These are phyloP conservation scores for Phytophthora nicotianae DNA, from an alignment of 352 stramenopile species.

Conservation along the genomic window DNA sequence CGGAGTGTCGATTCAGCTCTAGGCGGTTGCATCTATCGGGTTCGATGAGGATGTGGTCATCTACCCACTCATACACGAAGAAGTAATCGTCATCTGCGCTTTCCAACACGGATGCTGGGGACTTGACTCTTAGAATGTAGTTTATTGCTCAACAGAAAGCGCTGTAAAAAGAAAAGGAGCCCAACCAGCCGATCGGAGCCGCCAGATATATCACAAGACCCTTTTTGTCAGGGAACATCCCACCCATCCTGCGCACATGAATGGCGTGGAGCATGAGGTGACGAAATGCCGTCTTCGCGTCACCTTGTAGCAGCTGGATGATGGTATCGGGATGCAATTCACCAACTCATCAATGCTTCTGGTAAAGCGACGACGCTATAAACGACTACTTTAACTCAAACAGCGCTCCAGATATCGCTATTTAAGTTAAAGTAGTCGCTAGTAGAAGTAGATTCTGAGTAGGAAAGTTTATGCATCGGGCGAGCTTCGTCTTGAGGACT, in stretches of 20 bases:
- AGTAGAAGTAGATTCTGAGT: not conserved
- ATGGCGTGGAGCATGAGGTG: constrained; percentile 15
- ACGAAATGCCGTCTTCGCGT: constrained; percentile 25
- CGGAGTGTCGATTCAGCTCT: constrained; percentile 15
- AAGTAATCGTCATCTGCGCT: constrained; percentile 7
- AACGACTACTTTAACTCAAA: too few relatives aligned
- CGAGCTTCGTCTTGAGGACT: constrained; percentile 8
- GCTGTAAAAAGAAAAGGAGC: constrained; percentile 15
- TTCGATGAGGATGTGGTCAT: constrained; percentile 39
- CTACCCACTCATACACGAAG: constrained; percentile 35
- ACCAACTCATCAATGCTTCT: not conserved
- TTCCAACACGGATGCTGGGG: constrained; percentile 15
- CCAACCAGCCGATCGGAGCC: constrained; percentile 24
- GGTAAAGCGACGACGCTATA: constrained; percentile 12
- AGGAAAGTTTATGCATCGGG: constrained; percentile 23
- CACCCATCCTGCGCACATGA: constrained; percentile 21
- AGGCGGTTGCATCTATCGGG: not conserved
- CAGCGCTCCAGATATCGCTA: not conserved
- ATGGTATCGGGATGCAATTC: not conserved
- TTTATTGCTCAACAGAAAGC: constrained; percentile 17
- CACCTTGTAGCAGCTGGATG: constrained; percentile 17
- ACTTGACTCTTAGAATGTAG: constrained; percentile 15
- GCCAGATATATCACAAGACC: constrained; percentile 19
- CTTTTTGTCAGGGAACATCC: constrained; percentile 11
- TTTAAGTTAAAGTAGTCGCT: constrained; percentile 8